Base-by-base conservation (phyloP, 108 stramenopile genomes). In the Pseudonitzschia delicatissima region DNA sequence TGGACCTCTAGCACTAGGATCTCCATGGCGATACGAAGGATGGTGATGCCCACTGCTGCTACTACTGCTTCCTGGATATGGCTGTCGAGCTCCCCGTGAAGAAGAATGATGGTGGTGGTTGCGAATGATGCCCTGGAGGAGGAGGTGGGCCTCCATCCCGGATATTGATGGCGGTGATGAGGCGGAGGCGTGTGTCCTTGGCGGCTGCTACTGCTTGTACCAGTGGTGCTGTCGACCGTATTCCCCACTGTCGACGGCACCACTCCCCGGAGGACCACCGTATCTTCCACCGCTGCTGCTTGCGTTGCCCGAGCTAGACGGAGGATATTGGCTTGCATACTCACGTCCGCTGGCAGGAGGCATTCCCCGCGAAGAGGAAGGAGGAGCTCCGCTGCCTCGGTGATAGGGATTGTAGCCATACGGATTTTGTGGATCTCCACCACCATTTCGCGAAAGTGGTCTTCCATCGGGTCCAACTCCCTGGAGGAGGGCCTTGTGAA, bases 371-470 rank as follows among this genome's bases (percentile, higher is more conserved):
- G n/a, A n/a, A n/a, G n/a, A n/a, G n/a, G n/a, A n/a, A n/a, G 39
- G 36, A 40, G 39, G 39, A 61, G 9, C 20, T 37, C 60, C 32
- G 25, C 60, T 26, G 20, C 60, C 32, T 45, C 49, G 34, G 18
- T 66, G 45, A 18, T 47, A 63, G 17, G 42, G 62, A 32, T 63
- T 44, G 45, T 63, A 45, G 25, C 53, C 53, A 55, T 55, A 55
- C 17, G 12, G 53, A 28, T 55, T 27, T 33, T 33, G 53, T 4
- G 32, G 27, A 11, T 33, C 29, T 7, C 26, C 11, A 55, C 27
- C 53, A 33, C 32, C 12, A 35, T 55, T 55, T 33, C 53, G 28
- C 3, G 53, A 55, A 5, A 15, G 32, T 13, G 53, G 53, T 55
- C 53, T 25, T 33, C 53, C 53, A 55, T 55, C 53, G 6, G 53